Base-by-base conservation (phyloP, 2,329 filamentous ascomycete genomes). In the Colletotrichum simmondsii region DNA sequence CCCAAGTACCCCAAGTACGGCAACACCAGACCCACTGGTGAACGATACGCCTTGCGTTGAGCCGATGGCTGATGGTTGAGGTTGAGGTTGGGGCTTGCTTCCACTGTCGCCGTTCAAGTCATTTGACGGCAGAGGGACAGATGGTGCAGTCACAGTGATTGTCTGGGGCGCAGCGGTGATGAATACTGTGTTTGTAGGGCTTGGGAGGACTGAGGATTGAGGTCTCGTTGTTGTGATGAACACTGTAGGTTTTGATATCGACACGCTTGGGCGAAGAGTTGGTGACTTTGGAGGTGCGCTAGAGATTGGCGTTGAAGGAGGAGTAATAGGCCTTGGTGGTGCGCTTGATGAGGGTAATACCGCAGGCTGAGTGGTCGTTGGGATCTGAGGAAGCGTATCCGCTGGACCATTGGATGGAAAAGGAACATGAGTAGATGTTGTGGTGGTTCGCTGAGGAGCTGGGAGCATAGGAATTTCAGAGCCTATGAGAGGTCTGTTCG, bases 21-120 rank as follows among this genome's bases (percentile, higher is more conserved):
- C 57, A 4, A 68, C 65, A 22, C 57, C 65, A 11, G 56, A 26
- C 7, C 46, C 46, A 3, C 57, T 68, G n/a, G 65, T 68, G 5
- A 68, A 68, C 3, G 57, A 49, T 10, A 35, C 28, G 5, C 46
- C 57, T 5, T 35, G 22, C 2, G 28, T 66, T 6, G 53, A 26
- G 1, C 32, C 28, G 8, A 52, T 22, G n/a, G 54, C 37, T 5
- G 54, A 59, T 24, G 64, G 64, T 12, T 58, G 54, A 16, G 56
- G 57, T 37, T 42, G 16, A 19, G 37, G 37, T 7, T 42, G 37
- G 6, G 37, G 37, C 37, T 35, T 53, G 10, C 26, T 68, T 5
- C 49, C 28, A 35, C 19, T 32, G 35, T 35, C 28, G 19, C 56
- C 32, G n/a, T n/a, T 42, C 8, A 46, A 6, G 32, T 35, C 35